Conservation (phyloP, 2,329 filamentous ascomycete species). For the Botrytis medusae region DNA sequence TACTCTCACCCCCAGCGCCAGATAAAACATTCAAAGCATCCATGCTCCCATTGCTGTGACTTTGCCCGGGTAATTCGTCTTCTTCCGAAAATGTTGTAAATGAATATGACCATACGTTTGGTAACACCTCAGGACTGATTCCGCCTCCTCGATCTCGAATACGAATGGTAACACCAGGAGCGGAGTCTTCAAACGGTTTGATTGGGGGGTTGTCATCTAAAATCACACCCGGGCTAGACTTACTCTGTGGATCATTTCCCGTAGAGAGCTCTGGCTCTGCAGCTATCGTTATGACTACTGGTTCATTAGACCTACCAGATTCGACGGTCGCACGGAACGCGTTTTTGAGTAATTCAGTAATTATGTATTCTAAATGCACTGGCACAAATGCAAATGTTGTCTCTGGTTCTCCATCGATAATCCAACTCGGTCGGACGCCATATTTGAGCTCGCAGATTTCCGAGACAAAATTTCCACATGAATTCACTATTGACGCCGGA, state of each 20-base stretch:
- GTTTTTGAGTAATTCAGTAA: slow-evolving; percentile 95
- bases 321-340: slow-evolving; percentile 93
- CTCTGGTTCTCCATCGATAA: slow-evolving; percentile 80
- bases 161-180: slow-evolving; percentile 87
- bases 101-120: slow-evolving; percentile 93
- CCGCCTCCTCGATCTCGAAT: slow-evolving; percentile 95
- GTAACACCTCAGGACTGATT: slow-evolving; percentile 78
- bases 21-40: slow-evolving; percentile 77
- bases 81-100: slow-evolving; percentile 89
- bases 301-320: slow-evolving; percentile 72
- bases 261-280: slow-evolving; percentile 48
- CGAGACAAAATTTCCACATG: slow-evolving; percentile 85
- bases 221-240: background rate
- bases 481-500: slow-evolving; percentile 77
- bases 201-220: slow-evolving; percentile 43
- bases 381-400: slow-evolving; percentile 93
- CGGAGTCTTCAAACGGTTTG: slow-evolving; percentile 59
- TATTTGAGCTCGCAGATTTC: slow-evolving; percentile 98
- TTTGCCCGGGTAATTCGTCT: slow-evolving; percentile 46
- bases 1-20: slow-evolving; percentile 67
- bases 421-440: slow-evolving; percentile 76
- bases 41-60: slow-evolving; percentile 47
- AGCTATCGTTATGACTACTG: slow-evolving; percentile 90
- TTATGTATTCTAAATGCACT: slow-evolving; percentile 95
- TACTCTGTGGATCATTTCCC: background rate